phyloP scores from a whole-genome alignment of 441 rosid genomes.

The Populus tomentosa region DNA sequence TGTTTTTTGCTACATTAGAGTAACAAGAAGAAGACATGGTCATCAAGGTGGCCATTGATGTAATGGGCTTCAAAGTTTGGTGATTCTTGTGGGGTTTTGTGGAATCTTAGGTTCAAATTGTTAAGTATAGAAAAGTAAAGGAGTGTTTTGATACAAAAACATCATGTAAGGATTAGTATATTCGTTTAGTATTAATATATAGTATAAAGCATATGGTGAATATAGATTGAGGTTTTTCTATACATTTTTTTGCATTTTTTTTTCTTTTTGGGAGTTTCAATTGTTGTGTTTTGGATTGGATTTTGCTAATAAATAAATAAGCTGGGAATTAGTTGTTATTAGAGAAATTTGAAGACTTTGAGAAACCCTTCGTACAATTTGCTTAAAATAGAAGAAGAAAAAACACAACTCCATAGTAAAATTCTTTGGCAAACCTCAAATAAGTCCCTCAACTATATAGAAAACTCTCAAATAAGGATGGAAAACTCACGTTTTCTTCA shows the following conservation, averaged over 20 bases:
- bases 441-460: no score
- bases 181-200: not conserved
- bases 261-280: not conserved
- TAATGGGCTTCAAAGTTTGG: not conserved
- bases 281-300: not conserved
- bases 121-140: not conserved
- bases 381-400: not conserved
- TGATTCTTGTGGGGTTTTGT: not conserved
- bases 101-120: not conserved
- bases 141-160: not conserved
- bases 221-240: no score
- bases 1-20: constrained; percentile 60
- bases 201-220: not conserved
- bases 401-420: not conserved
- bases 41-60: not conserved
- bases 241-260: no score
- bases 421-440: no score
- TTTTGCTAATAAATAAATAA: not conserved
- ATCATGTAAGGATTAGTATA: not conserved
- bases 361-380: not conserved
- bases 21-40: constrained; percentile 38
- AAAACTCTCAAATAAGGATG: not conserved
- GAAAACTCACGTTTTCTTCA: not conserved
- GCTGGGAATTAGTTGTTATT: not conserved
- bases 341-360: not conserved